These are phyloP conservation scores for Zymoseptoria tritici DNA, from an alignment of 2,329 filamentous ascomycete genomes.

Conservation along the genomic window DNA sequence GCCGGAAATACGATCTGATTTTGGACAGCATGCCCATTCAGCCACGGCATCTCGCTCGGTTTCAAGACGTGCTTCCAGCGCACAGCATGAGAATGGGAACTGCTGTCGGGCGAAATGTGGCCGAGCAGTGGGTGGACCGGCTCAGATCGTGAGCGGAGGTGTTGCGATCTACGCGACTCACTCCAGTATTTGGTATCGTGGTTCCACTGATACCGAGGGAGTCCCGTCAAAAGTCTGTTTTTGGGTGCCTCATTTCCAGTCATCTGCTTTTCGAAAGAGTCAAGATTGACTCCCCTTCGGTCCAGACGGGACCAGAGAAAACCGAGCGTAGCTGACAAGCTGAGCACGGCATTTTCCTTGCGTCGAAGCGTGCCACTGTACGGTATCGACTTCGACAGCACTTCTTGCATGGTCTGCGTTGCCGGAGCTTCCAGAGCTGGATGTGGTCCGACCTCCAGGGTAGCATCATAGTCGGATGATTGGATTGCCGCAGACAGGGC, in stretches of 20 bases:
- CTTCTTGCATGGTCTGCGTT: conserved; percentile 16
- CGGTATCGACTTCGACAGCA: background rate
- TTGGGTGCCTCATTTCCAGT: background rate
- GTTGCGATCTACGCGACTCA: background rate
- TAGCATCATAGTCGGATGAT: conserved; percentile 24
- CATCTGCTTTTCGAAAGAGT: background rate
- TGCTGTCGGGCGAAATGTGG: background rate
- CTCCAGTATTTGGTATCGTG: conserved; percentile 1
- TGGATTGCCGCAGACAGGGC: conserved; percentile 28
- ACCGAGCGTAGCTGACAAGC: conserved; percentile 6
- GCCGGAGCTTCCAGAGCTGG: conserved; percentile 37
- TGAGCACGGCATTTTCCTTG: background rate
- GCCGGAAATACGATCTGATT: conserved; percentile 28
- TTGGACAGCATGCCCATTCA: conserved; percentile 28
- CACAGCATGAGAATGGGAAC: background rate
- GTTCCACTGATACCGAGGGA: conserved; percentile 2
- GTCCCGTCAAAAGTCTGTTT: background rate
- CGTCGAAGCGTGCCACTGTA: conserved; percentile 19
- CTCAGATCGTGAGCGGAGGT: conserved; percentile 1
- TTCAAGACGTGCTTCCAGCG: conserved; percentile 8
- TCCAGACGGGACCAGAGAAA: conserved; percentile 6
- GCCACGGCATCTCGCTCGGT: conserved; percentile 25
- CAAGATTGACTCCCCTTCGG: background rate
- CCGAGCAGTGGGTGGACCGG: conserved; percentile 5
- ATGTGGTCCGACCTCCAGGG: conserved; percentile 42